Evolutionary conservation across 73 alveolate species (phyloP), one percentile per base, ranked within the genome.

Genomic region (Paramecium caudatum): DNA sequence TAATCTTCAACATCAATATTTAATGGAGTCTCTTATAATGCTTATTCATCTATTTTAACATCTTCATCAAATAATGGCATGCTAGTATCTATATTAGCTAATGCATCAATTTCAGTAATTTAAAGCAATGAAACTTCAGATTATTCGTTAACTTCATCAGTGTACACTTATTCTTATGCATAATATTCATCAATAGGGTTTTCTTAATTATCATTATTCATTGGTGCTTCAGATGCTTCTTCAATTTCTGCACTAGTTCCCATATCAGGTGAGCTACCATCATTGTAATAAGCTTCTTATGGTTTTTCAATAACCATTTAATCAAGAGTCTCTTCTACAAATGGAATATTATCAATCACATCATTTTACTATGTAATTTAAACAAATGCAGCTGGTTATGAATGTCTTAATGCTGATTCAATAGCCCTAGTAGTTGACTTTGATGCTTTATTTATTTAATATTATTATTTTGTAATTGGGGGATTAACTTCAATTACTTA

Each of bases 221-320:
- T 65, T 30, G 83, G 83, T 32, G 83, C 47, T 36, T 30, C 47
- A 0, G 50, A 36, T 10, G 48, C 83, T 12, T 65, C 55, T 12
- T 25, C 32, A 65, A 25, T 12, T 33, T 33, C 33, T 10, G 83
- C 50, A 65, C 34, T 36, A 12, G 25, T 15, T 25, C 83, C 83
- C 83, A 65, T 65, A 33, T 65, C 49, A 16, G 83, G 83, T 32
- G 83, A 65, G 34, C n/a, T 30, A 15, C 83, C 83, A 33, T 65
- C 83, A 65, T 65, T 65, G 27, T 13, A 33, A 36, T 65, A 65
- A 7, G 34, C 47, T 32, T 65, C 83, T 65, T 65, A 36, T 30
- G 50, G 13, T 30, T 65, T 36, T 10, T 15, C 15, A 33, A 16
- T 65, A 32, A 23, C 7, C 80, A 55, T 33, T 65, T 65, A 36